Conservation (phyloP, 164 flowering plant genomes). For the Aristolochia contorta region DNA sequence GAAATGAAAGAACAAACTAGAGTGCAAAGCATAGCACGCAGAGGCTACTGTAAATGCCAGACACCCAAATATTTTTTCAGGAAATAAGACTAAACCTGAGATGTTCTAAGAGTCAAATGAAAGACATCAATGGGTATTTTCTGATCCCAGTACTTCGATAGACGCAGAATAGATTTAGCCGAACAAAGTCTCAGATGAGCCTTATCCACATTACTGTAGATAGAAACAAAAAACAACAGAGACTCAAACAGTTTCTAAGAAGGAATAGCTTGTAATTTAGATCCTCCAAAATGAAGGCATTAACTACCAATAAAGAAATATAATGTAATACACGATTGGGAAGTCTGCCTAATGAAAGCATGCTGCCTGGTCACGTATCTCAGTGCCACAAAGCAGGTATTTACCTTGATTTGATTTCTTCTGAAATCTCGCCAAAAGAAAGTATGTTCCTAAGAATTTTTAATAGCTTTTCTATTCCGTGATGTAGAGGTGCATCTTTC, state of each 20-base stretch:
- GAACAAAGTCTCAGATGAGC: constrained; percentile 85
- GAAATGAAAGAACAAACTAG: too few relatives aligned
- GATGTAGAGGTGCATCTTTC: constrained; percentile 85
- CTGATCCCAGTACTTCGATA: constrained; percentile 84
- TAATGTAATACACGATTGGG: neutral
- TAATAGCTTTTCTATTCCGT: constrained; percentile 58
- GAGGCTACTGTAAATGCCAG: neutral
- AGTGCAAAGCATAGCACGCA: neutral
- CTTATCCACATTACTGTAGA: constrained; percentile 73
- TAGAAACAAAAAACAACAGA: neutral
- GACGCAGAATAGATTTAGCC: constrained; percentile 81
- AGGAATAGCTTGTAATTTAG: too few relatives aligned
- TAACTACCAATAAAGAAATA: neutral
- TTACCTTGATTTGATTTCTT: constrained; percentile 72
- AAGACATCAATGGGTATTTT: constrained; percentile 77
- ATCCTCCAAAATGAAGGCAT: too few relatives aligned
- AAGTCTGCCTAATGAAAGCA: neutral
- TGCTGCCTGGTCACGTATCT: neutral
- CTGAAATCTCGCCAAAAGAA: constrained; percentile 66
- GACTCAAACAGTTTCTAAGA: too few relatives aligned
- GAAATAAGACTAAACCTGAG: constrained; percentile 46
- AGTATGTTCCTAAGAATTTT: constrained; percentile 55
- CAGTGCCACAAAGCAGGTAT: too few relatives aligned
- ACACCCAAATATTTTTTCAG: neutral
- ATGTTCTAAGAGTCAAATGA: constrained; percentile 53